Evolutionary conservation across 2,329 filamentous ascomycete species (phyloP).

Genomic region (Aspergillus costaricaensis): DNA sequence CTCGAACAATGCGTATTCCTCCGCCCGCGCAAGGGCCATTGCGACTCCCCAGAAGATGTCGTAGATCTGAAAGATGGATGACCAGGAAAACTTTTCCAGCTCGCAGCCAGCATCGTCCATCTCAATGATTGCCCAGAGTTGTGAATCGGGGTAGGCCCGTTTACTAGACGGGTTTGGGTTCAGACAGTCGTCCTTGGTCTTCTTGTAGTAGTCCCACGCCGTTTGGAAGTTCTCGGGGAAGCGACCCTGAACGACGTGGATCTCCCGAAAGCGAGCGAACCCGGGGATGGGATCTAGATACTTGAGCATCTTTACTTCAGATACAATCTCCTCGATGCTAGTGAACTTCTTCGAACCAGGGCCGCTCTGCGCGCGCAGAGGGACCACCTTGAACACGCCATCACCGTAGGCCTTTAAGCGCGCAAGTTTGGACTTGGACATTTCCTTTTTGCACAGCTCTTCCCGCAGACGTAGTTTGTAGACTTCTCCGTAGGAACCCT

Average conservation of each 20-base stretch:
- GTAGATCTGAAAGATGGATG: constrained; percentile 54
- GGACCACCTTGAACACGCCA: constrained; percentile 53
- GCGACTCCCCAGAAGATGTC: constrained; percentile 70
- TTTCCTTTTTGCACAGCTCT: constrained; percentile 35
- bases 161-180: constrained; percentile 61
- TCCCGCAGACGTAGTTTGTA: constrained; percentile 56
- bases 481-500: constrained; percentile 68
- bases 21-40: constrained; percentile 61
- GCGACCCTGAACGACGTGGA: constrained; percentile 59
- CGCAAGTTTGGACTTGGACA: constrained; percentile 41
- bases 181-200: constrained; percentile 47
- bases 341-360: constrained; percentile 47
- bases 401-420: constrained; percentile 44
- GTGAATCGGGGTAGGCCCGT: constrained; percentile 54
- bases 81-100: constrained; percentile 50
- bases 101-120: constrained; percentile 67
- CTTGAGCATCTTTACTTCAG: constrained; percentile 56
- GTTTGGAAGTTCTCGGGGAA: constrained; percentile 55
- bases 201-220: constrained; percentile 45
- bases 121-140: constrained; percentile 65
- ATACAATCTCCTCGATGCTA: constrained; percentile 52
- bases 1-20: constrained; percentile 62
- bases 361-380: constrained; percentile 45
- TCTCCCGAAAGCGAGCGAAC: constrained; percentile 63
- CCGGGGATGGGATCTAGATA: constrained; percentile 61